Evolutionary conservation across 2,329 filamentous ascomycete genomes (phyloP).

Genomic region (Exophiala dermatitidis): DNA sequence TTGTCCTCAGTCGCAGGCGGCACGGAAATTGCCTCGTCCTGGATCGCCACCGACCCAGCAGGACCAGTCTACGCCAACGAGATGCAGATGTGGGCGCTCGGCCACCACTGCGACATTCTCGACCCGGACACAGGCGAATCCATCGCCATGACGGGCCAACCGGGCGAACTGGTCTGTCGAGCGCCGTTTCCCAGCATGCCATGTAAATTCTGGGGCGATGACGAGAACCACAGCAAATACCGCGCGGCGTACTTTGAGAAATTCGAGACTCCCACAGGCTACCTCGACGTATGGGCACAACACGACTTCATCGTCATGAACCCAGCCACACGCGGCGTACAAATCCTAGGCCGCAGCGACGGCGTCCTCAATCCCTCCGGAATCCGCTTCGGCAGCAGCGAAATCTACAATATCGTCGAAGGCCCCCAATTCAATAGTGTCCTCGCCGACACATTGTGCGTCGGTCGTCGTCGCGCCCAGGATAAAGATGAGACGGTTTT

Average conservation of each 20-base stretch:
- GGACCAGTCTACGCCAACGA: conserved; percentile 41
- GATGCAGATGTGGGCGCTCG: conserved; percentile 41
- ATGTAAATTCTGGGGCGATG: conserved; percentile 41
- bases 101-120: conserved; percentile 43
- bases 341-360: conserved; percentile 42
- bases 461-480: conserved; percentile 33
- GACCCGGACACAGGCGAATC: conserved; percentile 33
- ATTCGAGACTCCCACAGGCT: conserved; percentile 29
- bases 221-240: conserved; percentile 35
- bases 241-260: conserved; percentile 41
- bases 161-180: conserved; percentile 42
- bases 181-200: conserved; percentile 44
- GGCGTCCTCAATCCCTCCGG: conserved; percentile 44
- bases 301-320: conserved; percentile 43
- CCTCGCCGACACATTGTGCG: conserved; percentile 36
- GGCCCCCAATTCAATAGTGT: conserved; percentile 28
- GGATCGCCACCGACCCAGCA: conserved; percentile 39
- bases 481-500: conserved; percentile 38
- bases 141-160: conserved; percentile 28
- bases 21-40: conserved; percentile 43
- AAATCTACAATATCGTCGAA: conserved; percentile 46
- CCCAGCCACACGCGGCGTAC: conserved; percentile 36
- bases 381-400: conserved; percentile 42
- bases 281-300: conserved; percentile 39
- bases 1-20: conserved; percentile 42